Percentiles rank a stretch among this genome's conserved stretches.
These are phyloP conservation scores for Boletus subparvulus DNA, from an alignment of 768 basidiomycete genomes.

Conservation along the genomic window DNA sequence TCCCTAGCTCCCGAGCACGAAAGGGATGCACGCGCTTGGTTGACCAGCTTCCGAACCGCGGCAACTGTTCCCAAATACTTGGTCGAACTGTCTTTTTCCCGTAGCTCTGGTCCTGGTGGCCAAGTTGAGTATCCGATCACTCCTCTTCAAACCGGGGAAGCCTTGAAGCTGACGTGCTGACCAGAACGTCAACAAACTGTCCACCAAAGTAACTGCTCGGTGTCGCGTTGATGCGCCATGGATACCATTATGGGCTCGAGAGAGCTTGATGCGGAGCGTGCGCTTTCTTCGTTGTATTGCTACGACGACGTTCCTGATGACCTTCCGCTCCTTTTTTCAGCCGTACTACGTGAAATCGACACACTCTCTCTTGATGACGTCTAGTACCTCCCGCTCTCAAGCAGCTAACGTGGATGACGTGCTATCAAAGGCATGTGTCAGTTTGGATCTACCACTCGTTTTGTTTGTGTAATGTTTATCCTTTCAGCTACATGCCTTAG, in stretches of 20 bases:
- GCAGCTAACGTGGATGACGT: constrained; percentile 74
- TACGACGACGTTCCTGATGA: neutral
- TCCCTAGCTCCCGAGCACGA: constrained; percentile 49
- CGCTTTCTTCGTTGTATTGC: constrained; percentile 22
- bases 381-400: constrained; percentile 72
- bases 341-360: constrained; percentile 67
- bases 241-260: constrained; percentile 69
- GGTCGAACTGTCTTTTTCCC: constrained; percentile 66
- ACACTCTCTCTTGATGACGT: constrained; percentile 69
- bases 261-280: constrained; percentile 49
- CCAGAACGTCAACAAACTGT: constrained; percentile 91
- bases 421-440: constrained; percentile 52
- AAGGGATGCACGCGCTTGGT: constrained; percentile 54
- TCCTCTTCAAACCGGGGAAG: neutral
- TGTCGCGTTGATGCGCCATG: constrained; percentile 57
- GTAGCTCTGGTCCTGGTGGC: constrained; percentile 84
- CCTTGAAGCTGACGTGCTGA: neutral
- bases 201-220: constrained; percentile 72
- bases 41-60: constrained; percentile 43
- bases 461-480: neutral
- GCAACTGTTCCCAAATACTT: constrained; percentile 20
- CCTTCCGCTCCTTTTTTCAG: constrained; percentile 34
- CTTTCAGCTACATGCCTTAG: constrained; percentile 29
- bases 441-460: neutral
- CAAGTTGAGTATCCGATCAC: constrained; percentile 50